Base-by-base conservation (phyloP, 2,329 filamentous ascomycete genomes). In the Nigrograna mackinnonii region DNA sequence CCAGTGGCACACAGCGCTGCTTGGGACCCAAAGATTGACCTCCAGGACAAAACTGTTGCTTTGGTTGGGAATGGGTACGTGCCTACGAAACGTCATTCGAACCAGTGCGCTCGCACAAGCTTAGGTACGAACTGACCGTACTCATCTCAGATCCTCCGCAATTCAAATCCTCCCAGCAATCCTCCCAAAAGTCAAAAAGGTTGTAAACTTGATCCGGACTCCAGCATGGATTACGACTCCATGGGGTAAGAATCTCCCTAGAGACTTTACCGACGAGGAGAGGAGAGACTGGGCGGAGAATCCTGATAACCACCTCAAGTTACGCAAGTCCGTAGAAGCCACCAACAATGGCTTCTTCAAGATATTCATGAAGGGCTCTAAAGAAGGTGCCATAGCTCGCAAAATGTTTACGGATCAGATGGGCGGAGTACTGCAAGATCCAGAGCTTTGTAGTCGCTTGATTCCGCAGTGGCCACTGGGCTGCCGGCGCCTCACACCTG, bases 381-480 rank as follows among this genome's bases (percentile, higher is more conserved):
- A n/a, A n/a, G n/a, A n/a, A n/a, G n/a, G n/a, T n/a, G n/a, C n/a
- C n/a, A n/a, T n/a, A n/a, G n/a, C n/a, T n/a, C n/a, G n/a, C n/a
- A n/a, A n/a, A n/a, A n/a, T n/a, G n/a, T n/a, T n/a, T n/a, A n/a
- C n/a, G n/a, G n/a, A n/a, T n/a, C n/a, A n/a, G n/a, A n/a, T n/a
- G n/a, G n/a, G n/a, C n/a, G n/a, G n/a, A n/a, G n/a, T n/a, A n/a
- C n/a, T n/a, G n/a, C n/a, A n/a, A n/a, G n/a, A n/a, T n/a, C n/a
- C n/a, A n/a, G n/a, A n/a, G n/a, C n/a, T n/a, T n/a, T n/a, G n/a
- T 9, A 16, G 16, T 18, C 9, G 16, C 21, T 59, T 70, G 22
- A 52, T 71, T 19, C 53, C 71, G 3, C 63, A 39, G 5, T 52
- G 44, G 22, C 22, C 37, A 7, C 11, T 37, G 3, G 41, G 41